Evolutionary conservation across 352 stramenopile genomes (phyloP), one percentile per base, ranked within the genome.

Genomic region (Globisporangium apiculatum): DNA sequence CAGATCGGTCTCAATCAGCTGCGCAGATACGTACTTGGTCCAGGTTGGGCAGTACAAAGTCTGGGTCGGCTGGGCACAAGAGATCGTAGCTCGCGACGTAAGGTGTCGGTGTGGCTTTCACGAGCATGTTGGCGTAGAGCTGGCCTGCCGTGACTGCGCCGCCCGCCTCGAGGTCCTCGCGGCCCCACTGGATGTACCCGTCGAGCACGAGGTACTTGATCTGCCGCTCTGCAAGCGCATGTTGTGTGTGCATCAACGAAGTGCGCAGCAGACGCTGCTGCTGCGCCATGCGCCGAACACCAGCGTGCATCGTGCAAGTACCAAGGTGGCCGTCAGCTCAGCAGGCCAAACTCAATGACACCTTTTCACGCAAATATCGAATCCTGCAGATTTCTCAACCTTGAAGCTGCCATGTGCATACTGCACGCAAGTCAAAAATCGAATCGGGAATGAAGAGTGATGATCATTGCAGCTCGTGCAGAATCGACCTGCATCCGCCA

Each of bases 71-170:
- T 3, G 83, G 73, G 57, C 83, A 84, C 51, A 89, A 66, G 43
- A 93, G 61, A 48, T 89, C 69, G 56, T 82, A 87, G 55, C 65
- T 57, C n/a, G 72, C 60, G 7, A 64, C 68, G 35, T 69, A 62
- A 17, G 59, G 66, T 45, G 57, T 49, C n/a, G 73, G 58, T 48
- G 82, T 76, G 51, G 66, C 76, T 31, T 74, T 81, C 41, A 78
- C 63, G 18, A 93, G 67, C 77, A 90, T 87, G 35, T 79, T 61
- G 10, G 71, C 70, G 64, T 93, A 93, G 41, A 93, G 62, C 57
- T 89, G 65, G 2, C 80, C 81, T 10, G 83, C 83, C 8, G 79
- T 88, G 46, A 66, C 83, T 31, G 80, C 83, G 47, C 83, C 80
- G 37, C 79, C 79, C 0, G 74, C 59, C 58, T 85, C 62, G 1